A percentile compares a stretch with the other conserved stretches of the same genome.
These are phyloP conservation scores for Chrysoporthe deuterocubensis DNA, from an alignment of 2,329 filamentous ascomycete genomes.

Conservation along the genomic window DNA sequence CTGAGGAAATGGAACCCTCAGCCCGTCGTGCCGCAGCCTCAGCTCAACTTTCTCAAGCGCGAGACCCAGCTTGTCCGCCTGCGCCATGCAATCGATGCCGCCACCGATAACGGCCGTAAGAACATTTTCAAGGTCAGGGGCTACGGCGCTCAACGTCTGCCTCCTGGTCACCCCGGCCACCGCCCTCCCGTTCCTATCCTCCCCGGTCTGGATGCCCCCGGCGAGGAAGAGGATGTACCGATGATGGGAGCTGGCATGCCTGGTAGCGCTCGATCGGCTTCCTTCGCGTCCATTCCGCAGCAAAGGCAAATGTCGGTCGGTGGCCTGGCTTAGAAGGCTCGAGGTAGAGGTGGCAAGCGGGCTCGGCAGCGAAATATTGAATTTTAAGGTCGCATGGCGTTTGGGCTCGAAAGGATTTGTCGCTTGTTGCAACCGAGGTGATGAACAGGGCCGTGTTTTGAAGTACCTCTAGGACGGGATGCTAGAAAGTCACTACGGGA, in stretches of 20 bases:
- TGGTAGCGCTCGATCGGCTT: constrained; percentile 19
- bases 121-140: constrained; percentile 68
- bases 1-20: constrained; percentile 76
- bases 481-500: neutral
- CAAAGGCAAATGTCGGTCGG: constrained; percentile 27
- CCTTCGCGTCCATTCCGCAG: constrained; percentile 25
- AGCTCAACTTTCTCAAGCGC: constrained; percentile 64
- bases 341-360: neutral
- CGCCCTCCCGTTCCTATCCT: constrained; percentile 27
- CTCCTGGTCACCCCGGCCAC: constrained; percentile 51
- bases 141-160: constrained; percentile 58
- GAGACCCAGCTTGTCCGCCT: constrained; percentile 67
- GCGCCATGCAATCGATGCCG: constrained; percentile 67
- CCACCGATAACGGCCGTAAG: constrained; percentile 66
- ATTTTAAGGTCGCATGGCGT: constrained; percentile 10
- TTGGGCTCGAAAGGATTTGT: constrained; percentile 3
- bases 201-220: constrained; percentile 53
- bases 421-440: neutral
- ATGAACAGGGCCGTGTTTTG: neutral
- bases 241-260: constrained; percentile 21
- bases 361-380: neutral
- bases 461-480: neutral
- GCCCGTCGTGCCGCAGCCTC: constrained; percentile 71
- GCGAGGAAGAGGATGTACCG: constrained; percentile 55
- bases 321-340: constrained; percentile 21